Evolutionary conservation across 768 basidiomycete genomes (phyloP).

Genomic region (Suillus luteus): DNA sequence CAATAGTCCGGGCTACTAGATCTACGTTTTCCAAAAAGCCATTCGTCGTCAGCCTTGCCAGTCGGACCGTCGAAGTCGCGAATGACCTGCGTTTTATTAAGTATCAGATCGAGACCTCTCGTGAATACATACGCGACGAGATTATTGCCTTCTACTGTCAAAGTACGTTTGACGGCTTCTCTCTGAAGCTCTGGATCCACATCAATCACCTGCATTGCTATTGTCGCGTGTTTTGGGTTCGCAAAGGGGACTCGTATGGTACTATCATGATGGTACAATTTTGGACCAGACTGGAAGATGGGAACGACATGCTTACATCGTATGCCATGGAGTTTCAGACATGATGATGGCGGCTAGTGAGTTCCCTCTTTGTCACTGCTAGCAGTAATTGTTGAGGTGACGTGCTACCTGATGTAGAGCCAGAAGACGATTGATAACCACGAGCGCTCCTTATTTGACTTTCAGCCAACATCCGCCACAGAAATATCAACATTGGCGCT

Average conservation of each 20-base stretch:
- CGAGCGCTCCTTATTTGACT: not conserved
- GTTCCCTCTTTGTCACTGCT: not conserved
- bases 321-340: constrained; percentile 49
- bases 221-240: constrained; percentile 69
- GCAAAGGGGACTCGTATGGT: constrained; percentile 79
- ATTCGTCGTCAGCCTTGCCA: constrained; percentile 84
- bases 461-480: not conserved
- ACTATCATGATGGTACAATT: constrained; percentile 34
- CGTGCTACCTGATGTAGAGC: not conserved
- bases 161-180: constrained; percentile 72
- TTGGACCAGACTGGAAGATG: constrained; percentile 1
- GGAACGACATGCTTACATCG: constrained; percentile 43
- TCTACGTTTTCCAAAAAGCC: constrained; percentile 90
- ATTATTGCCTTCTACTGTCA: constrained; percentile 65
- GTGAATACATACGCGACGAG: constrained; percentile 69
- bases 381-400: not conserved
- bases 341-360: constrained; percentile 19
- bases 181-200: constrained; percentile 87
- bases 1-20: constrained; percentile 79
- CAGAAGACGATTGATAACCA: not conserved
- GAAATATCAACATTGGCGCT: not conserved
- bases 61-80: constrained; percentile 76
- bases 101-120: not conserved
- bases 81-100: constrained; percentile 53
- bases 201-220: constrained; percentile 82